Evolutionary conservation across 2,329 filamentous ascomycete genomes (phyloP).

Genomic region (Colletotrichum orbiculare): DNA sequence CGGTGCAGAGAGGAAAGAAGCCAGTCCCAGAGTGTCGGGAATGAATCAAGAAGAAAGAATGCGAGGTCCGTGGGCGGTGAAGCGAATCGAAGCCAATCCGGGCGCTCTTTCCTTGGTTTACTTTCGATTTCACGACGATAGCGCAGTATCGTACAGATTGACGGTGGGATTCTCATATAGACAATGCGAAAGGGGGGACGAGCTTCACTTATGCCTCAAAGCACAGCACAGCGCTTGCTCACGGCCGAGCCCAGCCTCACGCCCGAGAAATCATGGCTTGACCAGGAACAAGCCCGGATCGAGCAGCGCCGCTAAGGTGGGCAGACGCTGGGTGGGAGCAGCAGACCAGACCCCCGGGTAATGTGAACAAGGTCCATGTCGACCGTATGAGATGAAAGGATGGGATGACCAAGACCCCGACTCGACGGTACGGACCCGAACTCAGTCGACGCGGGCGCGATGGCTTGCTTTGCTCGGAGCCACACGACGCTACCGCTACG

Average conservation of each 20-base stretch:
- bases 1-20: constrained; percentile 3
- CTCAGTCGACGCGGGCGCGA: neutral
- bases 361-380: constrained; percentile 6
- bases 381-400: neutral
- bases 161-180: too few relatives aligned
- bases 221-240: neutral
- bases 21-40: constrained; percentile 21
- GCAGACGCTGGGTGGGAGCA: constrained; percentile 4
- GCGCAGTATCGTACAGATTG: too few relatives aligned
- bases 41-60: neutral
- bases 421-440: neutral
- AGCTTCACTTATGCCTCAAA: constrained; percentile 20
- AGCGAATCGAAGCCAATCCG: neutral
- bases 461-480: too few relatives aligned
- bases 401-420: neutral
- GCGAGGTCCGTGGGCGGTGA: neutral
- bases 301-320: constrained; percentile 13
- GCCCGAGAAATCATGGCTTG: constrained; percentile 1
- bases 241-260: neutral
- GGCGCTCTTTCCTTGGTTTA: neutral
- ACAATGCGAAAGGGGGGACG: neutral
- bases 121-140: too few relatives aligned
- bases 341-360: neutral
- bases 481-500: too few relatives aligned
- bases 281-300: constrained; percentile 24